Base-by-base conservation (phyloP, 2,329 filamentous ascomycete species). In the Fusarium floridanum region DNA sequence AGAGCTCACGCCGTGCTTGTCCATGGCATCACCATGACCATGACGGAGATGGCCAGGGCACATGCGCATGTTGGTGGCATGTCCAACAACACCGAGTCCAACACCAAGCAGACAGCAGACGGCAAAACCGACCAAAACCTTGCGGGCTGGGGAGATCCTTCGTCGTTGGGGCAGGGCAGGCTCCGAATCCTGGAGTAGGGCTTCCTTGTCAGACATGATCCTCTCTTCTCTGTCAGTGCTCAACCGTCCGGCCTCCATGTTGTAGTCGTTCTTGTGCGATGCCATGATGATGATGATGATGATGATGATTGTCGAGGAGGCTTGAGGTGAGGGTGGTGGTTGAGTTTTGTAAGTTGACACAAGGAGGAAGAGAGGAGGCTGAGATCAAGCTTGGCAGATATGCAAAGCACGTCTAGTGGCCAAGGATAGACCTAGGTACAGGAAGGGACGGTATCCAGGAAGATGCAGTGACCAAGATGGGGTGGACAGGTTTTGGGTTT, bases 171-270 rank as follows among this genome's bases (percentile, higher is more conserved):
- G 60, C 29, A 68, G 70, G 73, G 70, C 63, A 63, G 68, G 61
- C 65, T 79, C 77, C 67, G 68, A 69, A 68, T 79, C 77, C 77
- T 72, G 74, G 72, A 74, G 66, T 65, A 69, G 70, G 72, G 75
- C 61, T 74, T 79, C 77, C 75, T 79, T 79, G 53, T 70, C 68
- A 50, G 66, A 71, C 75, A 79, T 76, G 64, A 69, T 79, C 70
- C 73, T 79, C 77, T 79, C 77, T 78, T 79, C 76, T 78, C 68
- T 69, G 68, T 76, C 67, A 68, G 70, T 79, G 76, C 64, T 79
- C 73, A 78, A 72, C 65, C 79, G 68, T 79, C 77, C 77, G 68
- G 77, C 76, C 74, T 79, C 77, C 77, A 79, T 77, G 75, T 71
- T 78, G 76, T 78, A 74, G 66, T 79, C 73, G 69, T 79, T 67